Base-by-base conservation (phyloP, 108 stramenopile species). In the Nannochloropsis gaditana region DNA sequence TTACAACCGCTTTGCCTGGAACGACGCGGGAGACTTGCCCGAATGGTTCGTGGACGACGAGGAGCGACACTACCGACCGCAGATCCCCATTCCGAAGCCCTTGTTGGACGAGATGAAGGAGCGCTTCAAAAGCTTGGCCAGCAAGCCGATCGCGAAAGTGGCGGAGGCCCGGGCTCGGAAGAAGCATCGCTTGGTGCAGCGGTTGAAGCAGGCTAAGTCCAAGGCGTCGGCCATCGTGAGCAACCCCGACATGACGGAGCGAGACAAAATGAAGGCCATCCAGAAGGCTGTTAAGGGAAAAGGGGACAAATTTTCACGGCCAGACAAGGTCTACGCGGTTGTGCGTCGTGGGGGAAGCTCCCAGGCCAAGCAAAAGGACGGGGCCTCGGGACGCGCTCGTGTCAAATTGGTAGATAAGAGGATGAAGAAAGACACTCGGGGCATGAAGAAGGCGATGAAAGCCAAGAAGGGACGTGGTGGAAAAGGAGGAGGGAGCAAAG, bases 11-110 rank as follows among this genome's bases (percentile, higher is more conserved):
- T 99, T 89, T 87, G 96, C 98, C 21, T 99, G 96, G 95, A 99
- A 99, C 90, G 99, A 99, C 90, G 95, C 96, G 2, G 82, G 89
- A 79, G 97, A 93, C 82, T 88, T 99, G 21, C 99, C 99, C 9
- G 94, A 96, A 43, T 99, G 99, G 99, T 99, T 99, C 86, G 92
- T 94, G 2, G 99, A 97, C 79, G 98, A 99, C 86, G 99, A 99
- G 87, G 93, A 92, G 80, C 86, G 92, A 44, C 94, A 99, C 91
- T 95, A 98, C 92, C 91, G 98, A 41, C 99, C 99, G 2, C 97
- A 99, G 91, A 91, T 99, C 41, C 98, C 98, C 41, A 94, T 99
- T 21, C 95, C 96, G 19, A 73, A 73, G 2, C 96, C 93, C 5
- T 91, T 99, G 83, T 81, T 98, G 82, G 97, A 95, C 41, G 95